Evolutionary conservation across 257 asterid genomes (phyloP), one percentile per base, ranked within the genome.

Genomic region (Parsonsia alboflavescens): DNA sequence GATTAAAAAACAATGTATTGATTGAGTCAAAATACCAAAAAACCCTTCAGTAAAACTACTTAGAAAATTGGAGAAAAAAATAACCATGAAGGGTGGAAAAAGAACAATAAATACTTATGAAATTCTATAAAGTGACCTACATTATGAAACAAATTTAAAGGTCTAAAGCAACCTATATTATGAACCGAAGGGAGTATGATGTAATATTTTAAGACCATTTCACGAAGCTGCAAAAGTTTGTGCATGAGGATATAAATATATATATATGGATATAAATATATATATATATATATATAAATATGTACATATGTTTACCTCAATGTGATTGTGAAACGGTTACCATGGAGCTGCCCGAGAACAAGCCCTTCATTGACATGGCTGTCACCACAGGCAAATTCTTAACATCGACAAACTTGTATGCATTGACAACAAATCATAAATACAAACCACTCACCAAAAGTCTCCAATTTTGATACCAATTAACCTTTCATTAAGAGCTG

Each of bases 331-430:
- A 93, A 93, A 73, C 82, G 93, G 85, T 93, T 93, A 74, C 98
- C 98, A 77, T 88, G 88, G 59, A 94, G 97, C 85, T 90, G 91
- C 77, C 99, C 99, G 76, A 94, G 93, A 80, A 86, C 87, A 75
- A 94, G 96, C 70, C 96, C 99, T 41, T 90, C 97, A 61, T 88
- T 76, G 75, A 92, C 97, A 86, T 94, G 82, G 91, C 98, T 91
- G 89, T 72, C 72, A 80, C 56, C 69, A 48, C 19, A 79, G 44
- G 56, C 46, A 68, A 66, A 57, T n/a, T n/a, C n/a, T n/a, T n/a
- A n/a, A n/a, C n/a, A n/a, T n/a, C n/a, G n/a, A n/a, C n/a, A n/a
- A n/a, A n/a, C n/a, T n/a, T n/a, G n/a, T n/a, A n/a, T 57, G 13
- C 30, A 62, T 36, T 53, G 49, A 17, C 49, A 65, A 65, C 16